These are phyloP conservation scores for Penicillium sclerotigenum DNA, from an alignment of 2,329 filamentous ascomycete species.

Conservation along the genomic window DNA sequence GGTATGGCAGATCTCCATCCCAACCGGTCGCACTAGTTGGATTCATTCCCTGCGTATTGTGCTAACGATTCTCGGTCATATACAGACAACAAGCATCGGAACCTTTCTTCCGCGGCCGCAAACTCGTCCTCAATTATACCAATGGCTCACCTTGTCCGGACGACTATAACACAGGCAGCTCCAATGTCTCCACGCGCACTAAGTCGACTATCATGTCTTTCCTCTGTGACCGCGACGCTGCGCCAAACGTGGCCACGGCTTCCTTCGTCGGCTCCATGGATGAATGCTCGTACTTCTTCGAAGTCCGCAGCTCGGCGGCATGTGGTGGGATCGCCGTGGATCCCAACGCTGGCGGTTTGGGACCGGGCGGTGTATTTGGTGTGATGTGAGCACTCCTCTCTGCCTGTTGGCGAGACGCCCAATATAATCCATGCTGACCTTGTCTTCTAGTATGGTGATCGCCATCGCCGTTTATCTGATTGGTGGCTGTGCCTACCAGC, in stretches of 20 bases:
- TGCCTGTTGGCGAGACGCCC: background rate
- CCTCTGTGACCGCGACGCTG: constrained; percentile 81
- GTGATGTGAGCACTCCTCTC: constrained; percentile 65
- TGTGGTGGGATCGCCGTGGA: constrained; percentile 67
- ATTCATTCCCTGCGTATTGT: background rate
- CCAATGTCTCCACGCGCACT: constrained; percentile 25
- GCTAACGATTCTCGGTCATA: constrained; percentile 2
- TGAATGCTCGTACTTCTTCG: constrained; percentile 93
- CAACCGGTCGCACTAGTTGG: background rate
- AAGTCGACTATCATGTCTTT: constrained; percentile 91
- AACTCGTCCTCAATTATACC: constrained; percentile 73
- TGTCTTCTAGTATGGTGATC: constrained; percentile 49
- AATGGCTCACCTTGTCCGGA: constrained; percentile 67
- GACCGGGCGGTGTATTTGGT: constrained; percentile 74
- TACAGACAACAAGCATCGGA: constrained; percentile 45
- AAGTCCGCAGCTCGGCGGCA: constrained; percentile 79
- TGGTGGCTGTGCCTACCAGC: constrained; percentile 92
- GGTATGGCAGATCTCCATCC: constrained; percentile 31
- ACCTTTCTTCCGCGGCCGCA: constrained; percentile 49
- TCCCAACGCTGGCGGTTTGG: constrained; percentile 57
- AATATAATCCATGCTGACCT: constrained; percentile 15
- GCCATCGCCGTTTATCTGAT: constrained; percentile 84
- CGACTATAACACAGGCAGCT: constrained; percentile 26
- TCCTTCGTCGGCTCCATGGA: constrained; percentile 88
- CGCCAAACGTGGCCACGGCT: constrained; percentile 63